Evolutionary conservation across 108 stramenopile genomes (phyloP).

Genomic region (Skeletonema potamos): DNA sequence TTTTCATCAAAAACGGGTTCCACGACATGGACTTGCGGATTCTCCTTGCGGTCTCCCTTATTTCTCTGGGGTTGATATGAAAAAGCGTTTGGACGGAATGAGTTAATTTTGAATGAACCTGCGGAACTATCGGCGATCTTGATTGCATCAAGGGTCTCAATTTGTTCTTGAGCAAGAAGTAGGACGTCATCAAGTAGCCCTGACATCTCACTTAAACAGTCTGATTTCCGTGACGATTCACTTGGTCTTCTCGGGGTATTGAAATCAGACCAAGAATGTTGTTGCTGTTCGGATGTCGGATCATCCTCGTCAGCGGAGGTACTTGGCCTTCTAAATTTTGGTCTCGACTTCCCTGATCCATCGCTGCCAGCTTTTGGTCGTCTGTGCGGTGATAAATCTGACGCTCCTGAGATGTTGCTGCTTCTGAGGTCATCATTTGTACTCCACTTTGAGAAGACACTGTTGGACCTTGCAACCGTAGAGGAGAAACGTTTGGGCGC

Average conservation of each 20-base stretch:
- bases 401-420: neutral
- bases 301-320: neutral
- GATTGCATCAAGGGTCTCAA: neutral
- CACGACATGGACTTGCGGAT: neutral
- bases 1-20: neutral
- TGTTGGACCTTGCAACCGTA: neutral
- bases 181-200: neutral
- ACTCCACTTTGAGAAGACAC: neutral
- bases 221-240: neutral
- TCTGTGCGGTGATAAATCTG: neutral
- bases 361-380: neutral
- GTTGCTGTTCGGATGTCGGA: neutral
- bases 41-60: neutral
- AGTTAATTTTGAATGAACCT: neutral
- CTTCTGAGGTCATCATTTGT: neutral
- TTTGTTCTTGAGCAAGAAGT: neutral
- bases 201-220: neutral
- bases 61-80: neutral
- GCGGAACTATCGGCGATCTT: neutral
- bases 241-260: neutral
- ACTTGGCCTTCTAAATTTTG: neutral
- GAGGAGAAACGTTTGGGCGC: no score
- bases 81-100: neutral
- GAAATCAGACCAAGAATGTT: neutral
- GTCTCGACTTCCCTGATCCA: neutral